phyloP scores from a whole-genome alignment of 768 basidiomycete species.

The Phaeolepiota aurea region DNA sequence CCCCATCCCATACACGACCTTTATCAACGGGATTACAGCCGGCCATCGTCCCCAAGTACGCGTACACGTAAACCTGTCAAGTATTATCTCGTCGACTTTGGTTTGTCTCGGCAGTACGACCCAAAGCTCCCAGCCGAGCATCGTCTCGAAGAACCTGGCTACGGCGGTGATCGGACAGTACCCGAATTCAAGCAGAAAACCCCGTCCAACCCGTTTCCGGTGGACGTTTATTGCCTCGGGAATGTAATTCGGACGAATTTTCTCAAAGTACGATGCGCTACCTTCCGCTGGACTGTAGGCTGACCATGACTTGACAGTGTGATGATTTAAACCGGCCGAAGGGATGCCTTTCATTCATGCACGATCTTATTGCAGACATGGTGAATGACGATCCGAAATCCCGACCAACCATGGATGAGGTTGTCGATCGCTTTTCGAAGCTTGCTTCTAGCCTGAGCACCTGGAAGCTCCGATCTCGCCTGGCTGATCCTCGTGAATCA shows the following conservation, averaged over 20 bases:
- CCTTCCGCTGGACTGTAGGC: neutral
- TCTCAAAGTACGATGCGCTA: conserved; percentile 7
- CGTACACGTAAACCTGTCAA: conserved; percentile 14
- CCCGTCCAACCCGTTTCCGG: conserved; percentile 22
- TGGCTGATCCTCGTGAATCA: conserved; percentile 1
- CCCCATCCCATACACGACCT: conserved; percentile 12
- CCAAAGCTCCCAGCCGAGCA: conserved; percentile 14
- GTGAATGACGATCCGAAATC: conserved; percentile 16
- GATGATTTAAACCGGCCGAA: conserved; percentile 1
- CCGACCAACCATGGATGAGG: conserved; percentile 23
- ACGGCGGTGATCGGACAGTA: conserved; percentile 30
- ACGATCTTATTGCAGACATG: conserved; percentile 11
- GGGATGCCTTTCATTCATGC: conserved; percentile 13
- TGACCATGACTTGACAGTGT: conserved; percentile 3
- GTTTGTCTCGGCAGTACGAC: conserved; percentile 16
- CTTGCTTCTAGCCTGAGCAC: conserved; percentile 11
- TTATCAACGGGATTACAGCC: conserved; percentile 10
- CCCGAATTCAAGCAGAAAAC: conserved; percentile 20
- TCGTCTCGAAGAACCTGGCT: conserved; percentile 16
- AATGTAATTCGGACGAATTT: conserved; percentile 18
- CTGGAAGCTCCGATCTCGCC: conserved; percentile 20
- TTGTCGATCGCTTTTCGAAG: conserved; percentile 14
- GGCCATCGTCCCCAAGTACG: conserved; percentile 4
- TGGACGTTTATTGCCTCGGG: no score
- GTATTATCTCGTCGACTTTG: conserved; percentile 24